Evolutionary conservation across 805 yeast species (phyloP), one percentile per base, ranked within the genome.

Genomic region (Saccharomycopsis sp.): DNA sequence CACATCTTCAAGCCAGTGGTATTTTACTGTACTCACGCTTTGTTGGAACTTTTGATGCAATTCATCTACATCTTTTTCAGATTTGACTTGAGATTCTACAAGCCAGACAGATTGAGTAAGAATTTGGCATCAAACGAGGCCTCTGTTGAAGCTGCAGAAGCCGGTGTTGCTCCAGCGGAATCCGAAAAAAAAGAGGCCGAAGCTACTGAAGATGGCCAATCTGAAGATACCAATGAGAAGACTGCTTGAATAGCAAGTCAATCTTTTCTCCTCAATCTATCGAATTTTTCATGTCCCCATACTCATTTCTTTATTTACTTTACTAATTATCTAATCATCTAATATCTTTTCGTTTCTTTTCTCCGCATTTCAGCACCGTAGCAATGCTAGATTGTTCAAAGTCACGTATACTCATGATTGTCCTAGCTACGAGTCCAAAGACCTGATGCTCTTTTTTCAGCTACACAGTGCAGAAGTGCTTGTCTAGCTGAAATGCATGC

Each of bases 1-100:
- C 75, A 79, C 77, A 73, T 81, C 4, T 74, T 72, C 64, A 69
- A 74, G 57, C 82, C 84, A 16, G 81, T 79, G 51, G 82, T 81
- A 24, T 80, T 84, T 81, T 86, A 84, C 68, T 73, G 82, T 24
- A 71, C 79, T 64, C 86, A 88, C 82, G 91, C 91, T 37, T 79
- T 77, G 2, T 71, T 84, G 47, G 92, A 87, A 71, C 72, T 76
- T 0, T 64, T 83, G 24, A 80, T 83, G 57, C 80, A 83, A 61
- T 55, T 81, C 12, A 62, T 83, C 41, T 84, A 83, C 66, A 67
- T 87, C 55, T 64, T 82, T 37, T 83, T 84, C 16, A 78, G 94
- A 67, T 81, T 84, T 55, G 92, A 87, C 68, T 74, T 87, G 65
- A 77, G 92, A 68, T 87, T 87, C 71, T 87, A 87, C 76, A 82